These are phyloP conservation scores for Volvox africanus DNA, from an alignment of 139 green algal genomes.

Conservation along the genomic window DNA sequence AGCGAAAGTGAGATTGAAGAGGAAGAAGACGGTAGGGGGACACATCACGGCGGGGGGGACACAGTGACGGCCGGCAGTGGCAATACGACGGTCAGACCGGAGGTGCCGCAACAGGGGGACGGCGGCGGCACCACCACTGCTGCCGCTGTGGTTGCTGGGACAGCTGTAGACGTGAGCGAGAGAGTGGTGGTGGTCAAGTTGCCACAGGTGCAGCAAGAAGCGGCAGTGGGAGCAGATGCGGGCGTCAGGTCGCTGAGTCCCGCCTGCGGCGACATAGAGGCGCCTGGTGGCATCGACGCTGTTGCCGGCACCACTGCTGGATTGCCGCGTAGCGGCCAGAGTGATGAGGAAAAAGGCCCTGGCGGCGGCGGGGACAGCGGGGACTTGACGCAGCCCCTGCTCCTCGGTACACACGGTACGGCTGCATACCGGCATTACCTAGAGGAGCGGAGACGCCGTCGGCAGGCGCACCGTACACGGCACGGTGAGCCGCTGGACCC, in stretches of 20 bases:
- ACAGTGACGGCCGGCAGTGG: neutral
- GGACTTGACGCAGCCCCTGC: slow-evolving; percentile 11
- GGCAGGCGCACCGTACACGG: neutral
- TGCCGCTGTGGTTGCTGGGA: neutral
- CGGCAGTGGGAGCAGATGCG: neutral
- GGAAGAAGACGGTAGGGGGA: neutral
- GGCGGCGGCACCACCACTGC: neutral
- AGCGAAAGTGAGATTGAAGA: neutral
- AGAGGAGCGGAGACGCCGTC: slow-evolving; percentile 3
- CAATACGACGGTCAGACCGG: neutral
- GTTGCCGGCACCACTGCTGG: neutral
- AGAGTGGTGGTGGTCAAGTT: neutral
- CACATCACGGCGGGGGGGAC: neutral
- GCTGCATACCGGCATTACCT: slow-evolving; percentile 23
- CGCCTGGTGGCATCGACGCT: neutral
- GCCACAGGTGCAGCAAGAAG: neutral
- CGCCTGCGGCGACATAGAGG: neutral
- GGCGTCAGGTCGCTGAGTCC: neutral
- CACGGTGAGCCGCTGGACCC: slow-evolving; percentile 22
- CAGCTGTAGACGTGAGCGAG: neutral
- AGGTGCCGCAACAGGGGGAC: neutral
- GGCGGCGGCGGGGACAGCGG: neutral
- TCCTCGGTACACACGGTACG: slow-evolving; percentile 1
- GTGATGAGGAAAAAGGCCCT: slow-evolving; percentile 16
- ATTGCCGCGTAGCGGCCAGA: neutral